Conservation (phyloP, 2,329 filamentous ascomycete species). For the Apiospora marii region DNA sequence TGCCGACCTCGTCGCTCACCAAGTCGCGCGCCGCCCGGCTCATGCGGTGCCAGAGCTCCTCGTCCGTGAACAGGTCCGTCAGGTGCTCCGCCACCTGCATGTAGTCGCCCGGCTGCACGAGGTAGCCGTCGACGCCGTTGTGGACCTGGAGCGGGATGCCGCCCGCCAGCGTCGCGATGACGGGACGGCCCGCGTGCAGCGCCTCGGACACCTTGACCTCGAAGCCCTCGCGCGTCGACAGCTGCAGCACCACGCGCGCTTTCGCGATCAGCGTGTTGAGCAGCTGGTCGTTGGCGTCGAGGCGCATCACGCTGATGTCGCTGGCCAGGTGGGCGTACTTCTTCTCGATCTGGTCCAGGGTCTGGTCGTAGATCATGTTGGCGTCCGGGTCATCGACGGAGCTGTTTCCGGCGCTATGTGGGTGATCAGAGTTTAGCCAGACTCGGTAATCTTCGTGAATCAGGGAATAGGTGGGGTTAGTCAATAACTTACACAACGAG, state of each 20-base stretch:
- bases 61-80: slow-evolving; percentile 70
- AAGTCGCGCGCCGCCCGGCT: slow-evolving; percentile 67
- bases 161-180: slow-evolving; percentile 79
- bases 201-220: slow-evolving; percentile 89
- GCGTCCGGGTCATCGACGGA: slow-evolving; percentile 85
- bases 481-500: slow-evolving; percentile 65
- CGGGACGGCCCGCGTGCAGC: slow-evolving; percentile 79
- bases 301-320: slow-evolving; percentile 77
- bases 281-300: slow-evolving; percentile 80
- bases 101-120: slow-evolving; percentile 76
- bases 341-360: slow-evolving; percentile 70
- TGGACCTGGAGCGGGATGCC: slow-evolving; percentile 83
- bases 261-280: slow-evolving; percentile 79
- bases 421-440: not conserved
- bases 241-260: slow-evolving; percentile 76
- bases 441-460: not conserved
- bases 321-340: slow-evolving; percentile 67
- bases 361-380: slow-evolving; percentile 74
- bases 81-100: slow-evolving; percentile 74
- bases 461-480: not conserved
- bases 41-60: slow-evolving; percentile 72
- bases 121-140: slow-evolving; percentile 74
- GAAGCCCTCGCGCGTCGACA: slow-evolving; percentile 84
- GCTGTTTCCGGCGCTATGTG: slow-evolving; percentile 70
- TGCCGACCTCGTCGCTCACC: slow-evolving; percentile 83